Percentiles rank a stretch among this genome's conserved stretches.
phyloP scores from a whole-genome alignment of 2,329 filamentous ascomycete species.

The Xylogone sp. region DNA sequence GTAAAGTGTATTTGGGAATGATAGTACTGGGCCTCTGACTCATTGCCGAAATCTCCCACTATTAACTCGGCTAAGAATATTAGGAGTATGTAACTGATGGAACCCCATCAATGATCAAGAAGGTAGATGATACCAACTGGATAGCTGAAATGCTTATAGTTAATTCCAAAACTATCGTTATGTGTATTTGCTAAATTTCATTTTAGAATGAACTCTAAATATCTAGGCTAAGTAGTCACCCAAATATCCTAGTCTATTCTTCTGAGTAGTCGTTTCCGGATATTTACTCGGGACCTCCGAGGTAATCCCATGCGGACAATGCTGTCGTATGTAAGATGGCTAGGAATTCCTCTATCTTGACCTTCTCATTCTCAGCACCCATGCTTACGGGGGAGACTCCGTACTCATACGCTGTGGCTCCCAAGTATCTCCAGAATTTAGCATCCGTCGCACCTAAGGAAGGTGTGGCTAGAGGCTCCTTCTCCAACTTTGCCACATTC shows the following conservation, averaged over 20 bases:
- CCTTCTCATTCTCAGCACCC: slow-evolving; percentile 26
- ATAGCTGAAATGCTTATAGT: too few species aligned
- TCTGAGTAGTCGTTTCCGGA: too few species aligned
- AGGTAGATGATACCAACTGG: too few species aligned
- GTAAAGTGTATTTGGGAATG: too few species aligned
- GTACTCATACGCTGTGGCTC: slow-evolving; percentile 34
- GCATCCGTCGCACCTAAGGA: slow-evolving; percentile 36
- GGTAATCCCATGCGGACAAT: slow-evolving; percentile 28
- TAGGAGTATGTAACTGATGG: too few species aligned
- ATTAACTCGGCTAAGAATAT: too few species aligned
- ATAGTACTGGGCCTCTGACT: too few species aligned
- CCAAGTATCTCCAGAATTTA: slow-evolving; percentile 35
- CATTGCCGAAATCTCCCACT: too few species aligned
- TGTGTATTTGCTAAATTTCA: too few species aligned
- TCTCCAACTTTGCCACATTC: slow-evolving; percentile 14
- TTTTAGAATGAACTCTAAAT: not conserved
- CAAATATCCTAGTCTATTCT: not conserved
- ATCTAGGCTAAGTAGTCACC: not conserved
- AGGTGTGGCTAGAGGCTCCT: slow-evolving; percentile 29
- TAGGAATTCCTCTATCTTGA: slow-evolving; percentile 26
- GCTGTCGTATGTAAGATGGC: slow-evolving; percentile 26
- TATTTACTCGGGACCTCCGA: slow-evolving; percentile 6
- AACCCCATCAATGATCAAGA: too few species aligned
- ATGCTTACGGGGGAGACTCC: slow-evolving; percentile 21
- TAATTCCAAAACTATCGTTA: too few species aligned